Evolutionary conservation across 768 basidiomycete genomes (phyloP).

Genomic region (Coprinopsis cinerea): DNA sequence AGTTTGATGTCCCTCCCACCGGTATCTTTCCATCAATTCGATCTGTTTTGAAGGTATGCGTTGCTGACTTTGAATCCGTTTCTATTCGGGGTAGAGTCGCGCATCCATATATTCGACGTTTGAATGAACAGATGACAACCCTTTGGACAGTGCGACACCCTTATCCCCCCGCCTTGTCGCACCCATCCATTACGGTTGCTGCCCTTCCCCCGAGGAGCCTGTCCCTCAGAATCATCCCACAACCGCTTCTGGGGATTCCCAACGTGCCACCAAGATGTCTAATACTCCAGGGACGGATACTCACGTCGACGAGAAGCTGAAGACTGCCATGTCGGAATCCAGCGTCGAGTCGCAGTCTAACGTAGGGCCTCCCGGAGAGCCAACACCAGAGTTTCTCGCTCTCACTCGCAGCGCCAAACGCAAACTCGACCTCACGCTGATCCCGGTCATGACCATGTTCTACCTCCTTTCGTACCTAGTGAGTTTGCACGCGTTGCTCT

Average conservation of each 20-base stretch:
- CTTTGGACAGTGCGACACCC: not conserved
- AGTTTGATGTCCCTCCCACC: not conserved
- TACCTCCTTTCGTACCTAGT: conserved; percentile 34
- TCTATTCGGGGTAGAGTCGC: not conserved
- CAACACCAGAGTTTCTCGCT: not conserved
- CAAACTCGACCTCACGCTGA: conserved; percentile 26
- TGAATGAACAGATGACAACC: not conserved
- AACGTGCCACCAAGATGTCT: not conserved
- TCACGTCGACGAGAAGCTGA: not conserved
- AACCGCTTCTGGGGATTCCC: not conserved
- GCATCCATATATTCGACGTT: not conserved
- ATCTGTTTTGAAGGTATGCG: not conserved
- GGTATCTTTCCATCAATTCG: not conserved
- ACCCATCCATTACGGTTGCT: not conserved
- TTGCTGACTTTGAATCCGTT: not conserved
- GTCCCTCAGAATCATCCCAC: not conserved
- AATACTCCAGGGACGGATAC: not conserved
- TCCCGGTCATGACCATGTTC: conserved; percentile 34
- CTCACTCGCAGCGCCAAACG: conserved; percentile 18
- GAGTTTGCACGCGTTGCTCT: not conserved
- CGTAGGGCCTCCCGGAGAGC: not conserved
- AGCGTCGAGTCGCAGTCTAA: not conserved
- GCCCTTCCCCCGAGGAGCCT: not conserved
- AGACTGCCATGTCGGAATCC: not conserved
- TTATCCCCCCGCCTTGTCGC: not conserved